Evolutionary conservation across 139 green algal species (phyloP), one percentile per base, ranked within the genome.

Genomic region (Bryopsis sp.): DNA sequence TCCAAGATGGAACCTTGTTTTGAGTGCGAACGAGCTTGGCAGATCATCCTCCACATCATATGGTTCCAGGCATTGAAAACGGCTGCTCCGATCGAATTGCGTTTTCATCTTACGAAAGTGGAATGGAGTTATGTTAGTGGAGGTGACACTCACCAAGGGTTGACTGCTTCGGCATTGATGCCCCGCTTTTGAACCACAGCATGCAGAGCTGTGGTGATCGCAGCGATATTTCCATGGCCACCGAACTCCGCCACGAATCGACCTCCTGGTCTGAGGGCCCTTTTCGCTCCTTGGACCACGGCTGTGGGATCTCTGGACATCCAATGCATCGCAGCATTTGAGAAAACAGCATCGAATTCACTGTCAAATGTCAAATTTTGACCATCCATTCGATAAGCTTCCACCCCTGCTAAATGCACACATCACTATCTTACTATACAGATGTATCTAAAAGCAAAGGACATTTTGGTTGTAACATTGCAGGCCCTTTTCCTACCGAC

Each of bases 161-260:
- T 11, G 43, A 11, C 11, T 19, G 19, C 43, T 19, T 19, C 19
- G 15, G 19, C 43, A 19, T 54, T 19, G 15, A 54, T 47, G 26
- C 59, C 19, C 26, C 19, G 59, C 7, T 32, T 4, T 28, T 8
- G 5, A 8, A 67, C 5, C 26, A 67, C 59, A 7, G 15, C 24
- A 5, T n/a, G 26, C 59, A 47, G n/a, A 7, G 59, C 65, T 31
- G 2, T 72, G 2, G 38, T 54, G 38, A 72, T 43, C 24, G 31
- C 34, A 4, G 38, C 5, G 26, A 57, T 29, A 38, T 72, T 72
- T 2, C 66, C 66, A 15, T 48, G 26, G 28, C 66, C 66, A 39
- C 66, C 66, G 29, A 61, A 72, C 48, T 72, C 66, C 2, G 26
- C 66, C 1, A 72, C 36, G 66, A 72, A 72, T 22, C 66, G 24